Base-by-base conservation (phyloP, 208 protist genomes). In the Leishmania guyanensis region DNA sequence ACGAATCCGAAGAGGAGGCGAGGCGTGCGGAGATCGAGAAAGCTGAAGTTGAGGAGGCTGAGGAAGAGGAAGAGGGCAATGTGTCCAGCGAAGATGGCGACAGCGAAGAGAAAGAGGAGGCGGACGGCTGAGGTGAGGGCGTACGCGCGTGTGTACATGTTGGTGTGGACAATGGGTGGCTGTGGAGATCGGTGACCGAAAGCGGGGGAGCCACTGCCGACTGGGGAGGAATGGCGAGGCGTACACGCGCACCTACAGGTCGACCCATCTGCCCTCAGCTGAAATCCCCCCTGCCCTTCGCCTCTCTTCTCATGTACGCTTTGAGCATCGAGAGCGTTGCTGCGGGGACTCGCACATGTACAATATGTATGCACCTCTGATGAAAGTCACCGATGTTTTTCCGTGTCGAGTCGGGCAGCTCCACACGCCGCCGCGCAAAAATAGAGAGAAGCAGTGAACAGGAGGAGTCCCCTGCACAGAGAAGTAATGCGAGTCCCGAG, bases 1-100 rank as follows among this genome's bases (percentile, higher is more conserved):
- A 77, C 26, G 84, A 80, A 51, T 85, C 81, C 16, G 87, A 91
- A 43, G 90, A 88, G 72, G 80, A 70, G 17, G 83, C 74, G 33
- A 29, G 26, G 46, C 74, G 74, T 29, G 74, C 74, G 4, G 74
- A 60, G 83, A 46, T 60, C 12, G 81, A 84, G 60, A 77, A 80
- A 54, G 62, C 26, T 17, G 81, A 86, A 33, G 26, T 26, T 12
- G 84, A 77, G 39, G 79, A 51, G 54, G 81, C 80, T 43, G 85
- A 84, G 64, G 72, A 81, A 17, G 83, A 66, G 62, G 65, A 62
- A 48, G 71, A 76, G 39, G 14, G 8, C 39, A 14, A 70, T n/a
- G 6, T 20, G 12, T 39, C 29, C 36, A 5, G 39, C n/a, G 65
- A 70, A 66, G 77, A 85, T 29, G 54, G 75, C 4, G 87, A 83